Base-by-base conservation (phyloP, 202 grass and related monocot genomes). In the Bolboschoenoplectus hybrid region DNA sequence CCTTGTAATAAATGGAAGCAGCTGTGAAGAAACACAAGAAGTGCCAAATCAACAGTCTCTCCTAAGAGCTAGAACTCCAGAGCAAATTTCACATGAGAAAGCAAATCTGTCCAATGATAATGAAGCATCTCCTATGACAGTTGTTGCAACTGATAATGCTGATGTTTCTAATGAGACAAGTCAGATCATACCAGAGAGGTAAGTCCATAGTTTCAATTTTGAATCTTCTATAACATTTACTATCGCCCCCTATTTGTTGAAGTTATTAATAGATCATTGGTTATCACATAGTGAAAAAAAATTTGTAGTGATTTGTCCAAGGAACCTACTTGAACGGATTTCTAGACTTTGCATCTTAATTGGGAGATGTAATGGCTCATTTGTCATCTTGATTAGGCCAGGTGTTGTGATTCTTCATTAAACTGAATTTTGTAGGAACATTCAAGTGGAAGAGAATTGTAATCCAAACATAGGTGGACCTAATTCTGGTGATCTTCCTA, bases 341-440 rank as follows among this genome's bases (percentile, higher is more conserved):
- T 72, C 14, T 46, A 66, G 40, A 9, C 57, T 80, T 3, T 72
- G 2, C 63, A 41, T 46, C 38, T 8, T 57, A 58, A 34, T 57
- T 39, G 46, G 46, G 35, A 75, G 45, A 35, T 6, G 3, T 72
- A 9, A 65, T 34, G 45, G 19, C 17, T 51, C 20, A 32, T 51
- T 65, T 91, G 13, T 82, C 51, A 41, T 35, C 85, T 70, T 69
- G 69, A 74, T 77, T 68, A 60, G 20, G 20, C 75, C 53, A 16
- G 49, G 52, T 36, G 9, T 53, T 12, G 26, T 7, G 10, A 63
- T 56, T 70, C 38, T 64, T 92, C 26, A 89, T 86, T 47, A 47
- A 41, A 5, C 57, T 78, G 68, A 39, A 88, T 87, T 26, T 92
- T 82, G 35, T 87, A 98, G 96, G 87, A 84, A 83, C 74, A 82